Conservation (phyloP, 352 stramenopile genomes). For the Phytophthora capsici region DNA sequence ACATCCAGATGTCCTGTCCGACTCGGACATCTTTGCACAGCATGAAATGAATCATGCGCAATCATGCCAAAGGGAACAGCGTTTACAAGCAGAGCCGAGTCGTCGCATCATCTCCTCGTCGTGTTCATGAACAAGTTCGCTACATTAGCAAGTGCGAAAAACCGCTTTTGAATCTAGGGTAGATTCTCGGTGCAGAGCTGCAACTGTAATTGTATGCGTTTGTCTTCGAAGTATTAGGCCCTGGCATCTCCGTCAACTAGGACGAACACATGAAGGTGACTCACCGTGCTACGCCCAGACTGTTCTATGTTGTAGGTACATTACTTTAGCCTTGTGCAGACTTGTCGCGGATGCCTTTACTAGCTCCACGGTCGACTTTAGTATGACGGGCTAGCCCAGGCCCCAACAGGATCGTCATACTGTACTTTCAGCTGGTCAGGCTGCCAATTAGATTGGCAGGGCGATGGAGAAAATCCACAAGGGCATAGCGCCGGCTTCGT, state of each 20-base stretch:
- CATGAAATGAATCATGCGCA: background rate
- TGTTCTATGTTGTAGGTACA: conserved; percentile 30
- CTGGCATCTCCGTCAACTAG: too few species aligned
- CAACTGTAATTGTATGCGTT: background rate
- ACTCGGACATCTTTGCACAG: background rate
- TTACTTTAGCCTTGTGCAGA: conserved; percentile 4
- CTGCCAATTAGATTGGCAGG: conserved; percentile 9
- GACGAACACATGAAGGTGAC: background rate
- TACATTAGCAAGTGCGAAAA: background rate
- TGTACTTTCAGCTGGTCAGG: conserved; percentile 7
- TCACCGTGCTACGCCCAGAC: background rate
- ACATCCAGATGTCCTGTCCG: too few species aligned
- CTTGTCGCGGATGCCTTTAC: conserved; percentile 29
- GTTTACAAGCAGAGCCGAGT: background rate
- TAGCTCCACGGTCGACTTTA: background rate
- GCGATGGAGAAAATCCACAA: conserved; percentile 28
- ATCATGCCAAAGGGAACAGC: background rate
- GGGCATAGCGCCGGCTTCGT: conserved; percentile 14
- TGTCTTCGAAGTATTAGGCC: background rate
- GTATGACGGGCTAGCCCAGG: background rate
- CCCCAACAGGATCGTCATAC: too few species aligned
- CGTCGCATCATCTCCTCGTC: background rate
- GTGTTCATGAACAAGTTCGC: background rate
- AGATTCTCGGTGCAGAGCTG: background rate
- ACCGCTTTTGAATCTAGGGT: background rate